Percentiles rank a stretch among this genome's conserved stretches.
phyloP scores from a whole-genome alignment of 164 flowering plant species.

The Malania oleifera region DNA sequence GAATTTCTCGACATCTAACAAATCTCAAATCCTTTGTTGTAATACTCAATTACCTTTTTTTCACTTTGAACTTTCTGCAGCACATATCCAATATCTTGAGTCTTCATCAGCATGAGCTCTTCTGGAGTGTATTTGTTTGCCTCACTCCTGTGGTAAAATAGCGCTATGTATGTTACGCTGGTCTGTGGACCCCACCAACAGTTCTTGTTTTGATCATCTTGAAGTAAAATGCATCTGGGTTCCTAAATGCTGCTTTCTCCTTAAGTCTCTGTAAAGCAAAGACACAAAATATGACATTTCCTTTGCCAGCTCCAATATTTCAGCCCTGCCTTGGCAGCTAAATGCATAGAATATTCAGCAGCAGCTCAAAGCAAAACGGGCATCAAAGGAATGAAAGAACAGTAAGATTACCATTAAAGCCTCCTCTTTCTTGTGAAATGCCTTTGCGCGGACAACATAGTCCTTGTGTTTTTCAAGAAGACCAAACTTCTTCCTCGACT shows the following conservation, averaged over 20 bases:
- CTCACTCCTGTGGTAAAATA: constrained; percentile 38
- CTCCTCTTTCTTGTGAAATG: constrained; percentile 66
- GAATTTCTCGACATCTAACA: background rate
- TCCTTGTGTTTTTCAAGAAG: constrained; percentile 90
- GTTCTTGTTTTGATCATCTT: constrained; percentile 65
- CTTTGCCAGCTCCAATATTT: background rate
- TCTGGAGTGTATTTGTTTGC: constrained; percentile 66
- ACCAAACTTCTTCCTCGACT: constrained; percentile 62
- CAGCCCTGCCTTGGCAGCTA: background rate
- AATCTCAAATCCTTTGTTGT: background rate
- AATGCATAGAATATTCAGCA: no score
- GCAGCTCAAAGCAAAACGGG: background rate
- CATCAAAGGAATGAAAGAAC: background rate
- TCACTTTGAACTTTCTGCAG: constrained; percentile 76
- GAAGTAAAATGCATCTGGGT: constrained; percentile 90
- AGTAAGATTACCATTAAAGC: constrained; percentile 41
- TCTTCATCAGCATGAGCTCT: constrained; percentile 85
- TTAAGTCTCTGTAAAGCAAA: constrained; percentile 54
- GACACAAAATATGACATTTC: constrained; percentile 1
- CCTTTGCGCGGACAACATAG: constrained; percentile 67
- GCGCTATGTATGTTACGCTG: constrained; percentile 36
- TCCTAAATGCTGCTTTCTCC: constrained; percentile 77
- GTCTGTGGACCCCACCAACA: constrained; percentile 65
- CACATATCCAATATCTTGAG: constrained; percentile 80
- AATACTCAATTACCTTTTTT: constrained; percentile 44